Conservation (phyloP, 352 stramenopile species). For the Phytophthora podocarpi region DNA sequence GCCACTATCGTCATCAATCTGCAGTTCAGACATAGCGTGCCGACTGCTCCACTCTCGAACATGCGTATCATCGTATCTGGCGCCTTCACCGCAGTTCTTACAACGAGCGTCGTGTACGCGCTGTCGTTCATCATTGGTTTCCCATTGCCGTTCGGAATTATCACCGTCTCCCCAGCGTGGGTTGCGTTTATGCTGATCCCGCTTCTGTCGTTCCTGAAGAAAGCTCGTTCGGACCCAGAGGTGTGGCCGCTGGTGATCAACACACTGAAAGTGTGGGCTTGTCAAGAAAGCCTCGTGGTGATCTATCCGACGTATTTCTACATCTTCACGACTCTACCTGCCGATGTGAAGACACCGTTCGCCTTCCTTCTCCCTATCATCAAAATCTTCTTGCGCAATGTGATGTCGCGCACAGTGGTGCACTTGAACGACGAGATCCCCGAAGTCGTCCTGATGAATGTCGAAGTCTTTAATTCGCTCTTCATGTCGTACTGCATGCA, state of each 20-base stretch:
- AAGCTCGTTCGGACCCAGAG: conserved; percentile 12
- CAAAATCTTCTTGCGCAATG: conserved; percentile 33
- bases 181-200: conserved; percentile 10
- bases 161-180: conserved; percentile 22
- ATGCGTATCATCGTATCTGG: not conserved
- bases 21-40: conserved; percentile 32
- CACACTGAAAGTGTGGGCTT: conserved; percentile 15
- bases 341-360: conserved; percentile 13
- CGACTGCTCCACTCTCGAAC: conserved; percentile 8
- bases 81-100: conserved; percentile 1
- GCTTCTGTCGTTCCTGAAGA: conserved; percentile 3
- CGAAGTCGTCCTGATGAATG: conserved; percentile 41
- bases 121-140: conserved; percentile 32
- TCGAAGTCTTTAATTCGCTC: conserved; percentile 51
- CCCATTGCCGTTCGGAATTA: conserved; percentile 43
- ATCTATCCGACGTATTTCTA: conserved; percentile 41
- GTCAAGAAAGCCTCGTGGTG: conserved; percentile 23
- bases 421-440: conserved; percentile 34
- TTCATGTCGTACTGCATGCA: conserved; percentile 55
- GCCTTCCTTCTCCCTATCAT: conserved; percentile 34
- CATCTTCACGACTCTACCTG: conserved; percentile 25
- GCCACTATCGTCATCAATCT: conserved; percentile 24
- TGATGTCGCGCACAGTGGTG: conserved; percentile 18
- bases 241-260: conserved; percentile 13
- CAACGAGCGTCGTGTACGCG: conserved; percentile 2